A percentile compares a stretch with the other conserved stretches of the same genome.
phyloP scores from a whole-genome alignment of 2,329 filamentous ascomycete genomes.

The Xylariaceae sp. region DNA sequence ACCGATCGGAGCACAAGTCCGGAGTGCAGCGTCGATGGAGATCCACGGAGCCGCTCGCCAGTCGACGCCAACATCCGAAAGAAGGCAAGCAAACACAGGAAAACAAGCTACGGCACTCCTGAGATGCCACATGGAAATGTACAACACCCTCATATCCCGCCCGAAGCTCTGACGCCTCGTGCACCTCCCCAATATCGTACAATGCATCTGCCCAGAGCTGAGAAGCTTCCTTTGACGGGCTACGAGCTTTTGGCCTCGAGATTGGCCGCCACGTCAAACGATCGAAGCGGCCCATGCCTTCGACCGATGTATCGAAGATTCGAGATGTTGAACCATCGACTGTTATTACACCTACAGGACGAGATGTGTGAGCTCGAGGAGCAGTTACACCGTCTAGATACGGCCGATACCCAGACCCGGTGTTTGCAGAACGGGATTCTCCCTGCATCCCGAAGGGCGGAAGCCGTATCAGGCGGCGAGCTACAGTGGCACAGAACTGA shows the following conservation, averaged over 20 bases:
- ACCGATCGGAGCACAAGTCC: constrained; percentile 46
- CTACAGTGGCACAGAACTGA: constrained; percentile 60
- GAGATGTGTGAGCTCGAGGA: constrained; percentile 80
- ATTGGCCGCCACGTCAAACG: constrained; percentile 39
- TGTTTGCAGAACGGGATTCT: constrained; percentile 42
- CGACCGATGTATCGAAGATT: constrained; percentile 79
- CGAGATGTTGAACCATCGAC: constrained; percentile 74
- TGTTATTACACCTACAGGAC: constrained; percentile 81
- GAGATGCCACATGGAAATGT: constrained; percentile 42
- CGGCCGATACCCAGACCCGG: constrained; percentile 48
- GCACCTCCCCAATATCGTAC: constrained; percentile 30
- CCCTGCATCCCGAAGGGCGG: constrained; percentile 60
- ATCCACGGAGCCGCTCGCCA: constrained; percentile 12
- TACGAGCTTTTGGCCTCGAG: constrained; percentile 62
- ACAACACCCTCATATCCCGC: constrained; percentile 36
- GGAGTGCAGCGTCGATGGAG: constrained; percentile 38
- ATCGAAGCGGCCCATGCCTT: constrained; percentile 21
- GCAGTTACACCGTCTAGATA: constrained; percentile 68
- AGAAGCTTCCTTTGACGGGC: constrained; percentile 50
- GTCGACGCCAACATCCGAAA: constrained; percentile 14
- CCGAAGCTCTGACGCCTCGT: constrained; percentile 37
- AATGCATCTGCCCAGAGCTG: constrained; percentile 38
- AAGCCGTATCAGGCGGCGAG: constrained; percentile 53
- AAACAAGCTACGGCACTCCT: constrained; percentile 39
- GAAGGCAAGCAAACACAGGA: constrained; percentile 16